Percentiles rank a stretch among this genome's conserved stretches.
These are phyloP conservation scores for Trichosanthes truncata DNA, from an alignment of 306 rosid species.

Conservation along the genomic window DNA sequence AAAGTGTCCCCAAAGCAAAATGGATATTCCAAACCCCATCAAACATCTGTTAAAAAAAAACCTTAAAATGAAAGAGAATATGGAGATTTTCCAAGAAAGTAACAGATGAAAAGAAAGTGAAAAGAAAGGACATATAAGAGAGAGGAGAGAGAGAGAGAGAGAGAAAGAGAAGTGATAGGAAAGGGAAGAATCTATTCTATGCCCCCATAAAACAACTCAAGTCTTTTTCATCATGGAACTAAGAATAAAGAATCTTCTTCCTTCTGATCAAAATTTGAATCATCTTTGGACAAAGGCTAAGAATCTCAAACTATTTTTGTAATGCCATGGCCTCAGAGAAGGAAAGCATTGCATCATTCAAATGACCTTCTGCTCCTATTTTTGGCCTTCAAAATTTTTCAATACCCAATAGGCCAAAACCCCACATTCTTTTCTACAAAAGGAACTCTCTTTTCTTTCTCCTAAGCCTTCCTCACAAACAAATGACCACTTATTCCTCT, in stretches of 20 bases:
- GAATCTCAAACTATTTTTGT: slow-evolving; percentile 38
- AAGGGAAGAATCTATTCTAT: slow-evolving; percentile 70
- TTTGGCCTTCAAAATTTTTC: background rate
- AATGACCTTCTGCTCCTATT: slow-evolving; percentile 3
- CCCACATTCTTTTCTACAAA: slow-evolving; percentile 20
- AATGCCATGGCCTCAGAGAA: slow-evolving; percentile 26
- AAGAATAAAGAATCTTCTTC: slow-evolving; percentile 14
- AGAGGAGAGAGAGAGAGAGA: slow-evolving; percentile 17
- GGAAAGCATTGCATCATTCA: slow-evolving; percentile 43
- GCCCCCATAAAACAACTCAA: slow-evolving; percentile 18
- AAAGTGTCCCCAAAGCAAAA: background rate
- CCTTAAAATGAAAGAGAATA: background rate
- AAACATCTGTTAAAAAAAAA: background rate
- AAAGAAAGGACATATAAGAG: slow-evolving; percentile 23
- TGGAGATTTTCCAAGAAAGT: background rate
- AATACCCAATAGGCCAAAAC: background rate
- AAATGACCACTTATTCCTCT: slow-evolving; percentile 32
- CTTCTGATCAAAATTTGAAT: background rate
- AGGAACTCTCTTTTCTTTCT: slow-evolving; percentile 27
- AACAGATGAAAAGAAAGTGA: slow-evolving; percentile 6
- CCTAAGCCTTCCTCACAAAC: slow-evolving; percentile 18
- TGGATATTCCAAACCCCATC: slow-evolving; percentile 9
- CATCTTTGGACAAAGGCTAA: slow-evolving; percentile 42
- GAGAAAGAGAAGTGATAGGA: slow-evolving; percentile 37
- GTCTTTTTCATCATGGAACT: background rate